phyloP scores from a whole-genome alignment of 352 stramenopile genomes.

The Elongisporangium anandrum region DNA sequence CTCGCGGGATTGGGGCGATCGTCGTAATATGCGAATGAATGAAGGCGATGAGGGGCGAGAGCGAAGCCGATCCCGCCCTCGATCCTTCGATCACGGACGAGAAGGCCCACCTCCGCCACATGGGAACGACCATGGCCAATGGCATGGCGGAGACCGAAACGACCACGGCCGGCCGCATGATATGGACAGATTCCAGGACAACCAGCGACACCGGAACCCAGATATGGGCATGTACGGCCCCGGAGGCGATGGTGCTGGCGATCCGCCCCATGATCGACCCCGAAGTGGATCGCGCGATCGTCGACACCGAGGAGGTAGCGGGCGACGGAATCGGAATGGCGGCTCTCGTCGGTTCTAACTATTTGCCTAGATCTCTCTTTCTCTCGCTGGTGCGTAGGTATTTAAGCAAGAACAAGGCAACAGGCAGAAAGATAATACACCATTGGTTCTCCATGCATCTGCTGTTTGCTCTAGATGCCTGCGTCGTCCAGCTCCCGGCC shows the following conservation, averaged over 20 bases:
- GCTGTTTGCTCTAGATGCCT: constrained; percentile 1
- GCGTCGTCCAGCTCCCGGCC: constrained; percentile 49
- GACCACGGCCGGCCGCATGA: background rate
- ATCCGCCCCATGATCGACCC: background rate
- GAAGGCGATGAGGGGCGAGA: background rate
- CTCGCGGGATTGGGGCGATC: background rate
- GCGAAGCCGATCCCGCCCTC: background rate
- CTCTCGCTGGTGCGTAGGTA: constrained; percentile 1
- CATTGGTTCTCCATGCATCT: constrained; percentile 1
- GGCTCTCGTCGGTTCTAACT: constrained; percentile 4
- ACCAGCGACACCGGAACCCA: constrained; percentile 1
- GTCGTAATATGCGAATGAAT: background rate
- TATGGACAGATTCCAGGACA: background rate
- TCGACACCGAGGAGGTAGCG: background rate
- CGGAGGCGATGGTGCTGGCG: background rate
- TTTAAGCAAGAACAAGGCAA: constrained; percentile 1
- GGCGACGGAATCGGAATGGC: background rate
- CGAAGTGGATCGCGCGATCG: background rate
- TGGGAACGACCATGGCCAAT: constrained; percentile 2
- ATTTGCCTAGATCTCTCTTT: background rate
- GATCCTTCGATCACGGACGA: background rate
- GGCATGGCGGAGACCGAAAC: constrained; percentile 1
- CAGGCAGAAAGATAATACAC: constrained; percentile 1
- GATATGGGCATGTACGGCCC: background rate
- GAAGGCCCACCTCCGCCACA: background rate